A percentile compares a stretch with the other conserved stretches of the same genome.
These are phyloP conservation scores for Cardiospermum halicacabum DNA, from an alignment of 345 rosid species.

Conservation along the genomic window DNA sequence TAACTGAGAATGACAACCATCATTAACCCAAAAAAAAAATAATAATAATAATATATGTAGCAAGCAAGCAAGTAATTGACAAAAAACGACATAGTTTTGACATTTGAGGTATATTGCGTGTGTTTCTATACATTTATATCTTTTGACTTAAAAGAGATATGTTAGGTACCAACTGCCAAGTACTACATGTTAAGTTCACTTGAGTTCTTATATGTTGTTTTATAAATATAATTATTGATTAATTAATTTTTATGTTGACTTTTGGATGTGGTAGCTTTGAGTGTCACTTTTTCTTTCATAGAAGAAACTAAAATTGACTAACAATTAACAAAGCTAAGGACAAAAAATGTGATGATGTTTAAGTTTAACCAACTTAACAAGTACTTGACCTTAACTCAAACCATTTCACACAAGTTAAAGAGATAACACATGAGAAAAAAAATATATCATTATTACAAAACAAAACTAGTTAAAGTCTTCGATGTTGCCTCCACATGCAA, in stretches of 20 bases:
- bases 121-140: not conserved
- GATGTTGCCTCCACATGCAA: slow-evolving; percentile 8
- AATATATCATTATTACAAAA: not conserved
- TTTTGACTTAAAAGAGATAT: slow-evolving; percentile 18
- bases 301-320: not conserved
- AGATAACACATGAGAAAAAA: too few species aligned
- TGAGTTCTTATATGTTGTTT: slow-evolving; percentile 13
- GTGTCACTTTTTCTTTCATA: not conserved
- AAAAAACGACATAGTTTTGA: slow-evolving; percentile 9
- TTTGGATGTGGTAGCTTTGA: not conserved
- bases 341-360: slow-evolving; percentile 10
- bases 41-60: not conserved
- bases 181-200: not conserved
- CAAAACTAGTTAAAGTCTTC: not conserved
- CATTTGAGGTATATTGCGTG: slow-evolving; percentile 23
- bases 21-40: slow-evolving; percentile 7
- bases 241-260: too few species aligned
- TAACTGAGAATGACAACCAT: not conserved
- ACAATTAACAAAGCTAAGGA: not conserved
- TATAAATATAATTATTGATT: too few species aligned
- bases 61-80: not conserved
- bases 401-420: not conserved
- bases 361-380: slow-evolving; percentile 8
- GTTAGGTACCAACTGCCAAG: slow-evolving; percentile 25
- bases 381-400: not conserved